Evolutionary conservation across 2,329 filamentous ascomycete genomes (phyloP).

Genomic region (Neofusicoccum cordaticola): DNA sequence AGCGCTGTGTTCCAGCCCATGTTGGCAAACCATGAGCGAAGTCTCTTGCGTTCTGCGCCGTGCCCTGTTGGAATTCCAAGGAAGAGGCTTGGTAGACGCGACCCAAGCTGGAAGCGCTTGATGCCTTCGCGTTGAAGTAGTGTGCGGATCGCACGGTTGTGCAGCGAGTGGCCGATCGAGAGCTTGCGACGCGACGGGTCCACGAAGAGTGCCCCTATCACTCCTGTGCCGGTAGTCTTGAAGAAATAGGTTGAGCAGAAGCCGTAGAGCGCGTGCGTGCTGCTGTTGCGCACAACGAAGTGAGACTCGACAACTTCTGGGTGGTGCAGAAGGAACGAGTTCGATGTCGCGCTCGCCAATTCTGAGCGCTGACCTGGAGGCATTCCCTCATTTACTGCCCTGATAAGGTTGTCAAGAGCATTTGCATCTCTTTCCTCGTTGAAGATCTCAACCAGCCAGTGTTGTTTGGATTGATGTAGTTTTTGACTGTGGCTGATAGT

Average conservation of each 20-base stretch:
- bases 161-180: constrained; percentile 85
- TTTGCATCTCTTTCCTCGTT: constrained; percentile 72
- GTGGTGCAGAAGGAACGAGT: constrained; percentile 72
- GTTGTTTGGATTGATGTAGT: constrained; percentile 81
- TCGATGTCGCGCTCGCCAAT: constrained; percentile 65
- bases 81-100: constrained; percentile 79
- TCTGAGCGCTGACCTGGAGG: constrained; percentile 66
- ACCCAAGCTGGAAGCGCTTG: constrained; percentile 78
- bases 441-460: constrained; percentile 91
- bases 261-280: constrained; percentile 84
- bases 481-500: constrained; percentile 86
- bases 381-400: constrained; percentile 63
- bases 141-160: constrained; percentile 77
- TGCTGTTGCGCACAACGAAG: constrained; percentile 91
- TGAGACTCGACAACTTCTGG: constrained; percentile 74
- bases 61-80: constrained; percentile 75
- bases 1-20: constrained; percentile 79
- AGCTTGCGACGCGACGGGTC: constrained; percentile 82
- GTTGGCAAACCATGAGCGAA: constrained; percentile 81
- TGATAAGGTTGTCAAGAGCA: constrained; percentile 73
- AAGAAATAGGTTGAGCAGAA: constrained; percentile 89
- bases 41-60: constrained; percentile 56
- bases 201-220: constrained; percentile 84
- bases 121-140: constrained; percentile 69
- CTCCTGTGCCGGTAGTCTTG: constrained; percentile 65